Conservation (phyloP, 1,139 yeast species). For the Pichia sorboxylosa region DNA sequence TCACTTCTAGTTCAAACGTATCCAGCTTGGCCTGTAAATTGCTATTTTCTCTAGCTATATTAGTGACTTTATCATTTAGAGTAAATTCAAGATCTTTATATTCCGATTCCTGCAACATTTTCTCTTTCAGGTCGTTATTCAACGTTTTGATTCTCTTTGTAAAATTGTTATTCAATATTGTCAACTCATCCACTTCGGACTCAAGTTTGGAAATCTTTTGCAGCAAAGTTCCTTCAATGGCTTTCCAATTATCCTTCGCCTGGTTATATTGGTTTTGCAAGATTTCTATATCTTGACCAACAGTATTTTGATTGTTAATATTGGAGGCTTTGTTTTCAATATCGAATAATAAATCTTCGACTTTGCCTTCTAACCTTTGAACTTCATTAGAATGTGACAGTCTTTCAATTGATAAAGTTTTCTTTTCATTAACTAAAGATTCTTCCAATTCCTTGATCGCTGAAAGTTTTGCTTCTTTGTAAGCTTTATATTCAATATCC, state of each 20-base stretch:
- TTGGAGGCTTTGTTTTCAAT: conserved; percentile 15
- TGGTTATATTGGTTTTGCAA: conserved; percentile 56
- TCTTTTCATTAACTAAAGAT: conserved; percentile 18
- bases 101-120: conserved; percentile 16
- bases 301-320: background rate
- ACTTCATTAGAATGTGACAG: conserved; percentile 37
- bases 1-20: conserved; percentile 3
- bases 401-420: conserved; percentile 19
- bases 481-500: conserved; percentile 31
- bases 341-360: conserved; percentile 29
- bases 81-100: conserved; percentile 15
- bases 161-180: conserved; percentile 19
- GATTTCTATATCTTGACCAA: conserved; percentile 25
- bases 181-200: conserved; percentile 20
- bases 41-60: conserved; percentile 2
- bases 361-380: conserved; percentile 36
- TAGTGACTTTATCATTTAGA: conserved; percentile 6
- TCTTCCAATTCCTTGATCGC: conserved; percentile 20
- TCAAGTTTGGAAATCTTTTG: conserved; percentile 23
- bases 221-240: conserved; percentile 22
- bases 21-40: conserved; percentile 2
- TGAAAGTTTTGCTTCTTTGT: conserved; percentile 28
- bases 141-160: conserved; percentile 22
- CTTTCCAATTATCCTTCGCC: conserved; percentile 30
- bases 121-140: conserved; percentile 20